Evolutionary conservation across 2,329 filamentous ascomycete genomes (phyloP).

Genomic region (Apiospora pterosperma): DNA sequence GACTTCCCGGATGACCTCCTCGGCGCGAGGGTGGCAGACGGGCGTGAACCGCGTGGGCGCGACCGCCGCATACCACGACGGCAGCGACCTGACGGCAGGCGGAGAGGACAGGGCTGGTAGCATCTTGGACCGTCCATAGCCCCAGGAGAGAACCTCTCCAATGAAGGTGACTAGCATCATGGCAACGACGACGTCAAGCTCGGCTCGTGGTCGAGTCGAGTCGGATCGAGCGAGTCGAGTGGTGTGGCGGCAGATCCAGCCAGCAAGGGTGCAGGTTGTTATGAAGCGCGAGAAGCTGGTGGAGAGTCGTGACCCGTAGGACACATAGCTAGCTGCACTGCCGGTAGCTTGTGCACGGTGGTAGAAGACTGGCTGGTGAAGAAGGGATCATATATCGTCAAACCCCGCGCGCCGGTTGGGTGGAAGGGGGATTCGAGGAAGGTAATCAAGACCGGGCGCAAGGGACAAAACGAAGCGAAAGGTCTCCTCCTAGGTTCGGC

Average conservation of each 20-base stretch:
- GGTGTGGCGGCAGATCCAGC: too few relatives aligned
- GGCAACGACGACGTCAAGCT: too few relatives aligned
- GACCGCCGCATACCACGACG: background rate
- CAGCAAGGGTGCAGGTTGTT: background rate
- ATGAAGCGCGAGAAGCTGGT: background rate
- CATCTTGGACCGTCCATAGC: background rate
- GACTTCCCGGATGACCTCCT: slow-evolving; percentile 27
- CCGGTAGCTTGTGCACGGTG: background rate
- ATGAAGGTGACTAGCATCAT: background rate
- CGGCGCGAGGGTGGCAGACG: slow-evolving; percentile 21
- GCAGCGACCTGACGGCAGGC: background rate
- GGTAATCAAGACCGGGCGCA: background rate
- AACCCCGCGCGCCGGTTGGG: background rate
- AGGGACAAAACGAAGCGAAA: background rate
- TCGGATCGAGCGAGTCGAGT: too few relatives aligned
- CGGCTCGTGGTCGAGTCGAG: too few relatives aligned
- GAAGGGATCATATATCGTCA: background rate
- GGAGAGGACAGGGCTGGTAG: background rate
- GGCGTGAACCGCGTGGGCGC: background rate
- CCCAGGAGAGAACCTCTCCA: background rate
- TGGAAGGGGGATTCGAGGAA: background rate
- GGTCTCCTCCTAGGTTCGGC: background rate
- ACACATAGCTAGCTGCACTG: background rate
- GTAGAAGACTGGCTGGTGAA: background rate
- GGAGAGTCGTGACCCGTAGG: too few relatives aligned